phyloP scores from a whole-genome alignment of 2,329 filamentous ascomycete genomes.

The Akanthomyces lecanii region DNA sequence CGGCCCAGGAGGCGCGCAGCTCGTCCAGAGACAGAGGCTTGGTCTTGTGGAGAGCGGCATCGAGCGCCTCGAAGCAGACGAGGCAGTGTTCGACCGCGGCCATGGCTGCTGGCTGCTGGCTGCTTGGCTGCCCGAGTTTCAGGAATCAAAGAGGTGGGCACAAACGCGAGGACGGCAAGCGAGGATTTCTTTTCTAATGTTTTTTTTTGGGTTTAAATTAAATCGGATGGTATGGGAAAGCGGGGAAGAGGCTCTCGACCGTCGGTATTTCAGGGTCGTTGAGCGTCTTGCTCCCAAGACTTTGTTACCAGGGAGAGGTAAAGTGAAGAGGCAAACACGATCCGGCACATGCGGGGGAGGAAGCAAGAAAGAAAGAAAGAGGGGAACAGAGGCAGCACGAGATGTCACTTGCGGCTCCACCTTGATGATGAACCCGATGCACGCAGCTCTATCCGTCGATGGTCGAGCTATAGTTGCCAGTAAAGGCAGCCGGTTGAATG shows the following conservation, averaged over 20 bases:
- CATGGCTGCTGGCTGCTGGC: slow-evolving; percentile 55
- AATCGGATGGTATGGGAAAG: background rate
- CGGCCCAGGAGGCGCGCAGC: slow-evolving; percentile 62
- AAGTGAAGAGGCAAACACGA: background rate
- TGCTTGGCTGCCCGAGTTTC: background rate
- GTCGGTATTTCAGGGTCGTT: background rate
- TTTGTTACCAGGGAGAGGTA: background rate
- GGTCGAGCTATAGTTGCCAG: background rate
- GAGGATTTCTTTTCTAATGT: background rate
- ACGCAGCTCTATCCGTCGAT: background rate
- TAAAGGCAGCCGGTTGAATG: background rate
- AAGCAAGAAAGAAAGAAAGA: background rate
- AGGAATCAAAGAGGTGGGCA: slow-evolving; percentile 5
- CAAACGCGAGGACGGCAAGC: background rate
- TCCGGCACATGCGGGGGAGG: background rate
- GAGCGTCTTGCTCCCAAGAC: slow-evolving; percentile 1
- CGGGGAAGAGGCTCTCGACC: background rate
- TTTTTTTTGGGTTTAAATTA: background rate
- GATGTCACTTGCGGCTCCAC: slow-evolving; percentile 5
- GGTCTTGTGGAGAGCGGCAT: slow-evolving; percentile 68
- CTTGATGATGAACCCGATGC: slow-evolving; percentile 11
- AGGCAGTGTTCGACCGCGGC: slow-evolving; percentile 82
- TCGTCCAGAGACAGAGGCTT: slow-evolving; percentile 62
- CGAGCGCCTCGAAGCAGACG: slow-evolving; percentile 86
- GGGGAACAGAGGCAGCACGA: background rate